Base-by-base conservation (phyloP, 1,139 yeast genomes). In the Ashbya aceris region DNA sequence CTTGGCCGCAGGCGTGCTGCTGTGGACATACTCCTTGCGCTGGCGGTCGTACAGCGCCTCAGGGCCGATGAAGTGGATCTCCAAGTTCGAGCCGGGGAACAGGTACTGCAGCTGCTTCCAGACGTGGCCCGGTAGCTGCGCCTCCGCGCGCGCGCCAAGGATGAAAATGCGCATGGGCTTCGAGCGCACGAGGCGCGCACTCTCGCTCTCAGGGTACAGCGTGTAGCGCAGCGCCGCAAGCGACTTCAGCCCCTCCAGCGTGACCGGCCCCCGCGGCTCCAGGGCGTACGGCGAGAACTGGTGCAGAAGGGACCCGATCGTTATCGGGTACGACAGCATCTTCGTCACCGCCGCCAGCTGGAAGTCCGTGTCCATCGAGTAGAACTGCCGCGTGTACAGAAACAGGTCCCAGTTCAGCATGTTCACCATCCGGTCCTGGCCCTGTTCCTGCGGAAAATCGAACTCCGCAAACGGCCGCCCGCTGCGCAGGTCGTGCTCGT, bases 351-450 rank as follows among this genome's bases (percentile, higher is more conserved):
- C 95, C 0, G 98, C 97, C 58, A 89, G 69, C 64, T 89, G 94
- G 67, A 85, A 91, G 62, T 89, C 96, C 9, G 96, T 84, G 63
- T 91, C 95, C 97, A 91, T 89, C 5, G 97, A 89, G 55, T 79
- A 81, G 62, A 86, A 91, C 55, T 83, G 85, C 62, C 98, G 74
- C 0, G 98, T 91, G 64, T 91, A 91, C 61, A 91, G 82, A 56
- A 77, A 91, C 13, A 94, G 71, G 63, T 91, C 97, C 98, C 98
- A 91, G 61, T 76, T 80, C 41, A 79, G 69, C 62, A 89, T 76
- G 62, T 85, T 89, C 46, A 87, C 79, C 49, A 77, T 70, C 46
- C 79, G 80, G 59, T 89, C 97, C 40, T 71, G 70, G 48, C 80
- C 84, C 62, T 85, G 95, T 27, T 70, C 74, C 7, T 77, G 80